A percentile compares a stretch with the other conserved stretches of the same genome.
Evolutionary conservation across 2,329 filamentous ascomycete genomes (phyloP).

Genomic region (Exophiala oligosperma): DNA sequence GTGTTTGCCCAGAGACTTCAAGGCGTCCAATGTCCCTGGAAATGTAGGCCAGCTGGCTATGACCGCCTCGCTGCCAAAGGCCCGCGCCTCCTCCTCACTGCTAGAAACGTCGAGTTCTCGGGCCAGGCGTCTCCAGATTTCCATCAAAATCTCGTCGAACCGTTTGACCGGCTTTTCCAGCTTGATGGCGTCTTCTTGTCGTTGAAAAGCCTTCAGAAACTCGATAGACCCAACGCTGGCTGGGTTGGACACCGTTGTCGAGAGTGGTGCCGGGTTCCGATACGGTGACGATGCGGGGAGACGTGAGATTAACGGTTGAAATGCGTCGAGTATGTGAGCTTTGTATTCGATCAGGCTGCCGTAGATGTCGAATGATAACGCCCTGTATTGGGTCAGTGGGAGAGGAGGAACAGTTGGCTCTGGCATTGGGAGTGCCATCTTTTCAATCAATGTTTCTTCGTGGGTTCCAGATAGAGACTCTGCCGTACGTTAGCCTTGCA

Average conservation of each 20-base stretch:
- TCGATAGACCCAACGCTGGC: slow-evolving; percentile 35
- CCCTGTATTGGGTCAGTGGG: slow-evolving; percentile 28
- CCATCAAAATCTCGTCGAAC: slow-evolving; percentile 62
- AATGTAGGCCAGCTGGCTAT: slow-evolving; percentile 58
- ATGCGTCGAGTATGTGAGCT: slow-evolving; percentile 57
- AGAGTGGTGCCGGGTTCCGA: slow-evolving; percentile 32
- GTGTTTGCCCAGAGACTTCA: slow-evolving; percentile 48
- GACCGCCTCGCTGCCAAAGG: slow-evolving; percentile 46
- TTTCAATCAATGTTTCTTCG: not conserved
- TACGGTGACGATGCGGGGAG: slow-evolving; percentile 24
- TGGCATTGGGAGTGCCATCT: slow-evolving; percentile 27
- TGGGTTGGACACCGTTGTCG: slow-evolving; percentile 17
- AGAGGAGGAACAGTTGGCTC: slow-evolving; percentile 24
- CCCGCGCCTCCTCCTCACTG: slow-evolving; percentile 38
- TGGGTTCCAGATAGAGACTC: too few relatives aligned
- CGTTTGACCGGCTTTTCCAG: slow-evolving; percentile 53
- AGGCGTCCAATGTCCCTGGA: slow-evolving; percentile 55
- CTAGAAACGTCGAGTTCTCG: slow-evolving; percentile 30
- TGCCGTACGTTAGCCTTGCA: too few relatives aligned
- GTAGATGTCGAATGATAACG: slow-evolving; percentile 76
- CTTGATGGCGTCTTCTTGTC: slow-evolving; percentile 54
- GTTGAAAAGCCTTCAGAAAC: slow-evolving; percentile 46
- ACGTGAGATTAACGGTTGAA: slow-evolving; percentile 43
- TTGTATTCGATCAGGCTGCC: slow-evolving; percentile 81
- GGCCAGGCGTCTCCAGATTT: slow-evolving; percentile 41